Conservation (phyloP, 768 basidiomycete species). For the Termitomyces sp. region DNA sequence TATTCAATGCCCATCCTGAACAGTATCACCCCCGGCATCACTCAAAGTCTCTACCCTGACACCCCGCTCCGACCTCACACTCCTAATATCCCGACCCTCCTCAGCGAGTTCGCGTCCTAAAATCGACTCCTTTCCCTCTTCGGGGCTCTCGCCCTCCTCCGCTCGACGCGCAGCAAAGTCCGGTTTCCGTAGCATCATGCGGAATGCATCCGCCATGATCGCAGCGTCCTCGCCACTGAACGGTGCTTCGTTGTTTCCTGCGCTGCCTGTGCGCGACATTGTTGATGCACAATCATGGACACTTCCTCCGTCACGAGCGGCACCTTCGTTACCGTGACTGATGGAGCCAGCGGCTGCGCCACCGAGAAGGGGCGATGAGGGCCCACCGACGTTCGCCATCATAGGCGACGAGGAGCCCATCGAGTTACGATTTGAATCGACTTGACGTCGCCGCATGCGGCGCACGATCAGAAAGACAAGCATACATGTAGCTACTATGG, state of each 20-base stretch:
- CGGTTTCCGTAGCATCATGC: slow-evolving; percentile 84
- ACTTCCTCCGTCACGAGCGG: slow-evolving; percentile 31
- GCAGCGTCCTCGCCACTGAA: slow-evolving; percentile 86
- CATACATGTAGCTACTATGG: slow-evolving; percentile 66
- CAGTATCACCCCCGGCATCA: slow-evolving; percentile 44
- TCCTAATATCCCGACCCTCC: slow-evolving; percentile 86
- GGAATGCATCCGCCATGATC: slow-evolving; percentile 91
- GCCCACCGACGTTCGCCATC: slow-evolving; percentile 60
- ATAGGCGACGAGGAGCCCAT: slow-evolving; percentile 82
- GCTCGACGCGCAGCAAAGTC: slow-evolving; percentile 72
- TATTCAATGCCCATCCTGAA: slow-evolving; percentile 41
- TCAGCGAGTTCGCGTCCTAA: slow-evolving; percentile 78
- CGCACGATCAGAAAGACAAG: slow-evolving; percentile 74
- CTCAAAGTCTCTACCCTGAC: slow-evolving; percentile 73
- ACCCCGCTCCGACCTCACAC: slow-evolving; percentile 76
- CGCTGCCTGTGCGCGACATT: slow-evolving; percentile 57
- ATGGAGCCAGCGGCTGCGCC: slow-evolving; percentile 31
- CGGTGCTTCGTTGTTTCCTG: slow-evolving; percentile 61
- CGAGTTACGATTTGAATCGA: slow-evolving; percentile 61
- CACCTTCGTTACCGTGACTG: slow-evolving; percentile 14
- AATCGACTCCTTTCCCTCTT: slow-evolving; percentile 39
- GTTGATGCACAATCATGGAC: slow-evolving; percentile 76
- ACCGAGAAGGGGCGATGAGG: slow-evolving; percentile 29
- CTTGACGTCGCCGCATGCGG: slow-evolving; percentile 52
- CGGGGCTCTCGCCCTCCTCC: slow-evolving; percentile 71